Percentiles rank a stretch among this genome's conserved stretches.
phyloP scores from a whole-genome alignment of 495 filamentous ascomycete genomes.

The Neurospora hispaniola region DNA sequence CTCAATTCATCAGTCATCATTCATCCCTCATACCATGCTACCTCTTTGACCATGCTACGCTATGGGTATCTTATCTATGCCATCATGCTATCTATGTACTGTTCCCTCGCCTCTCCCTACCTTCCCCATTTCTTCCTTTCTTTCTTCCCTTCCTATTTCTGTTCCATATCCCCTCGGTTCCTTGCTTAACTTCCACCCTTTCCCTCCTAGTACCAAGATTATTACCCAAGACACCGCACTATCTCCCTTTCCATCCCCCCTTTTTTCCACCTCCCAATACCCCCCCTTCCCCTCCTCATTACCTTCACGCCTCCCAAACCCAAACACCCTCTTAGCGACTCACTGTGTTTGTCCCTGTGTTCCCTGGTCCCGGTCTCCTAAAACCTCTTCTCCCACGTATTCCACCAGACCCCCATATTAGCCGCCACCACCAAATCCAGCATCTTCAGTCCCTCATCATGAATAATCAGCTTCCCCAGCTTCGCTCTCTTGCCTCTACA shows the following conservation, averaged over 20 bases:
- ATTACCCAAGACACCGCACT: background rate
- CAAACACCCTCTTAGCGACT: background rate
- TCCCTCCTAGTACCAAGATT: background rate
- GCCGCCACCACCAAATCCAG: slow-evolving; percentile 84
- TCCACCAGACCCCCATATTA: slow-evolving; percentile 91
- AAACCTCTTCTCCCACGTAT: slow-evolving; percentile 57
- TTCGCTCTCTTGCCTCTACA: slow-evolving; percentile 79
- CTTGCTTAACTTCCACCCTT: background rate
- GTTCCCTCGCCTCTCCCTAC: background rate
- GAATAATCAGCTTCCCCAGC: slow-evolving; percentile 83
- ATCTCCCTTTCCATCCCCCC: background rate
- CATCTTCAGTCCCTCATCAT: slow-evolving; percentile 92
- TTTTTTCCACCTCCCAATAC: background rate
- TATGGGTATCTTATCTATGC: background rate
- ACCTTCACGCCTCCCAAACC: background rate
- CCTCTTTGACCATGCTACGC: background rate
- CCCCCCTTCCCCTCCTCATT: background rate
- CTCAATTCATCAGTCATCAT: background rate
- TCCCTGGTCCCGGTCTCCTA: background rate
- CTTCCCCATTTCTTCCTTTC: background rate
- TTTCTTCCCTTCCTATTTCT: background rate
- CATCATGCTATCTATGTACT: background rate
- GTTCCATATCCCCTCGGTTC: background rate
- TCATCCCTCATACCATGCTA: background rate
- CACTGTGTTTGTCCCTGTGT: no score